phyloP scores from a whole-genome alignment of 1,139 yeast genomes.

The Zygosaccharomyces sapae region DNA sequence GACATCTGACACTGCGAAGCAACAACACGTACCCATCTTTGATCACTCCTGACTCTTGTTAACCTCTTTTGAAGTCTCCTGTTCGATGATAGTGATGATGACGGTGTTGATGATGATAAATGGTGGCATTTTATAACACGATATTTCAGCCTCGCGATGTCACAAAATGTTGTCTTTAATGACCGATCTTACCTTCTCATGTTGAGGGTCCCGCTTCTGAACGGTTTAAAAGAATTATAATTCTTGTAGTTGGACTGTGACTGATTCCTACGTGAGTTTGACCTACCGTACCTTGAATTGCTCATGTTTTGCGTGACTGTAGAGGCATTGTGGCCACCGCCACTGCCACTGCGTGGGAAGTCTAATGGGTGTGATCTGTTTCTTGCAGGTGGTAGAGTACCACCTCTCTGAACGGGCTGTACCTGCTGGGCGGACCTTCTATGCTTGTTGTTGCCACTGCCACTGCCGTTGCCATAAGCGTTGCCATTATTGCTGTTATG shows the following conservation, averaged over 20 bases:
- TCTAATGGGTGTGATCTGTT: constrained; percentile 21
- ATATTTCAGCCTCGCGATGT: constrained; percentile 5
- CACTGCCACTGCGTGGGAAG: constrained; percentile 23
- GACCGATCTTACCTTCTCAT: constrained; percentile 1
- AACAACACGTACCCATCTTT: constrained; percentile 26
- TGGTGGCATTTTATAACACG: constrained; percentile 4
- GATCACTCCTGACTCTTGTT: neutral
- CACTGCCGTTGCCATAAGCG: neutral
- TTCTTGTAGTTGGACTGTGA: constrained; percentile 14
- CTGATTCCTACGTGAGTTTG: constrained; percentile 12
- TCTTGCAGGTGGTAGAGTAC: constrained; percentile 9
- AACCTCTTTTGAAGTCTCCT: constrained; percentile 4
- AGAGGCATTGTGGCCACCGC: constrained; percentile 12
- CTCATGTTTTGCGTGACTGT: constrained; percentile 12
- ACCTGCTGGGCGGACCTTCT: constrained; percentile 14
- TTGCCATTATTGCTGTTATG: constrained; percentile 8
- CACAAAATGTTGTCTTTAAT: constrained; percentile 5
- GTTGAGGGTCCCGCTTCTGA: constrained; percentile 24
- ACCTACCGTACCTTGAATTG: constrained; percentile 18
- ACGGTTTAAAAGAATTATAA: constrained; percentile 23
- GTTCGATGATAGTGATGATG: neutral
- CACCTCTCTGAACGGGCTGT: constrained; percentile 13
- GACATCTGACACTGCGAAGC: constrained; percentile 34
- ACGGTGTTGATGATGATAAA: no score
- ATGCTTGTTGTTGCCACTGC: neutral